Conservation (phyloP, 805 yeast genomes). For the Monosporozyma yasuniensis region DNA sequence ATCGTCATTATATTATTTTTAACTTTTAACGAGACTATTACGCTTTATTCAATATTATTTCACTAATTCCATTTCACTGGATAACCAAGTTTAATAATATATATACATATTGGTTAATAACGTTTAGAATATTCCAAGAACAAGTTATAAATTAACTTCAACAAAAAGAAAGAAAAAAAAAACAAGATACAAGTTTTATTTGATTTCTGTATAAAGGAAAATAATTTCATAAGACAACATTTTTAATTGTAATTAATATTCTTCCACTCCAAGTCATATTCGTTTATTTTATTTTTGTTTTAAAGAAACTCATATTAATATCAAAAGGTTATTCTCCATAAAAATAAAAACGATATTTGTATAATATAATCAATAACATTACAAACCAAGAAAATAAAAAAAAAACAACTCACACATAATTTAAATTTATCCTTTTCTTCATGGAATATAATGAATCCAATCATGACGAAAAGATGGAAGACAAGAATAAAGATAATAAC, state of each 20-base stretch:
- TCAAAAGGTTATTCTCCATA: not conserved
- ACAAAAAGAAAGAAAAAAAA: too few relatives aligned
- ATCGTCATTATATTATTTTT: too few relatives aligned
- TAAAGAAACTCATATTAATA: not conserved
- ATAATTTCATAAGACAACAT: not conserved
- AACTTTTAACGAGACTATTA: too few relatives aligned
- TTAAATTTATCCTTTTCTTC: not conserved
- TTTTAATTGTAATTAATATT: not conserved
- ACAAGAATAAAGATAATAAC: not conserved
- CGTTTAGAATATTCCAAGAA: too few relatives aligned
- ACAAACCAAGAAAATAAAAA: not conserved
- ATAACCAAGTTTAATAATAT: too few relatives aligned
- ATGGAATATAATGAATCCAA: not conserved
- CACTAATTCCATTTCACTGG: too few relatives aligned
- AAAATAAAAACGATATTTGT: not conserved
- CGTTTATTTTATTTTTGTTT: not conserved
- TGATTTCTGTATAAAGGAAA: too few relatives aligned
- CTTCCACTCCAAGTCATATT: not conserved
- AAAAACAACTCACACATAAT: not conserved
- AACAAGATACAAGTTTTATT: too few relatives aligned
- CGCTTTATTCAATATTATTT: too few relatives aligned
- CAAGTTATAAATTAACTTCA: too few relatives aligned
- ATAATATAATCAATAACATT: not conserved
- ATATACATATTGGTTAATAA: too few relatives aligned
- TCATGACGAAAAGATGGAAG: slow-evolving; percentile 1